Conservation (phyloP, 2,329 filamentous ascomycete genomes). For the Hymenoscyphus fructigenus region DNA sequence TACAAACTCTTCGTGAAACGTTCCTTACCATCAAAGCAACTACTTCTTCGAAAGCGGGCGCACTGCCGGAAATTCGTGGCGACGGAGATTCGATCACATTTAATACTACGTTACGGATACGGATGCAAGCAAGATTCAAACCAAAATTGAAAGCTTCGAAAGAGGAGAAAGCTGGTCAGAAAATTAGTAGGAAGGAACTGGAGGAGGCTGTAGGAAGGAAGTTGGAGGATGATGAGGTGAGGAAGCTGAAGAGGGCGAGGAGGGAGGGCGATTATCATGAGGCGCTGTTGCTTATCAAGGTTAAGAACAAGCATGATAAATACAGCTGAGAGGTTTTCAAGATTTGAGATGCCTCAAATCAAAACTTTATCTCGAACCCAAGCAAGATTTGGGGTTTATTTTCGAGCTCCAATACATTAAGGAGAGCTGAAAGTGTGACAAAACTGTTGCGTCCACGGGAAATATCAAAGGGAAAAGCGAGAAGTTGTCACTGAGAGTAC, state of each 20-base stretch:
- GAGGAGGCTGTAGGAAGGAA: slow-evolving; percentile 76
- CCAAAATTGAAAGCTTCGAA: slow-evolving; percentile 75
- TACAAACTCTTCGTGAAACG: slow-evolving; percentile 71
- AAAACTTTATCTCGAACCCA: too few species aligned
- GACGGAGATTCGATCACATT: slow-evolving; percentile 69
- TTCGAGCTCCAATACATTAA: too few species aligned
- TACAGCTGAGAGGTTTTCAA: slow-evolving; percentile 48
- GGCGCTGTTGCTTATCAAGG: slow-evolving; percentile 78
- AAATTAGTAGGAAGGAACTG: slow-evolving; percentile 81
- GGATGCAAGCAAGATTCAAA: slow-evolving; percentile 96
- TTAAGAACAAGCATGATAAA: slow-evolving; percentile 93
- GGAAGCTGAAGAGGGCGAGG: slow-evolving; percentile 75
- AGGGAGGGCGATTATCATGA: slow-evolving; percentile 90
- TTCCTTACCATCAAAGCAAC: slow-evolving; percentile 64
- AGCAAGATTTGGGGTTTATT: too few species aligned
- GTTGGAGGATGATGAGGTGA: slow-evolving; percentile 83
- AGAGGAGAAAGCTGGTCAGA: slow-evolving; percentile 79
- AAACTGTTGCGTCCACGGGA: too few species aligned
- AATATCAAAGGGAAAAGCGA: too few species aligned
- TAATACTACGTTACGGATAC: slow-evolving; percentile 72
- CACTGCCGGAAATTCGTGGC: slow-evolving; percentile 67
- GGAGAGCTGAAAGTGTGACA: too few species aligned
- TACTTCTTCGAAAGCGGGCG: slow-evolving; percentile 46
- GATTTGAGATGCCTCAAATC: too few species aligned
- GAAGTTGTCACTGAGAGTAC: too few species aligned